Evolutionary conservation across 2,329 filamentous ascomycete genomes (phyloP), one percentile per base, ranked within the genome.

Genomic region (Madurella fahalii): DNA sequence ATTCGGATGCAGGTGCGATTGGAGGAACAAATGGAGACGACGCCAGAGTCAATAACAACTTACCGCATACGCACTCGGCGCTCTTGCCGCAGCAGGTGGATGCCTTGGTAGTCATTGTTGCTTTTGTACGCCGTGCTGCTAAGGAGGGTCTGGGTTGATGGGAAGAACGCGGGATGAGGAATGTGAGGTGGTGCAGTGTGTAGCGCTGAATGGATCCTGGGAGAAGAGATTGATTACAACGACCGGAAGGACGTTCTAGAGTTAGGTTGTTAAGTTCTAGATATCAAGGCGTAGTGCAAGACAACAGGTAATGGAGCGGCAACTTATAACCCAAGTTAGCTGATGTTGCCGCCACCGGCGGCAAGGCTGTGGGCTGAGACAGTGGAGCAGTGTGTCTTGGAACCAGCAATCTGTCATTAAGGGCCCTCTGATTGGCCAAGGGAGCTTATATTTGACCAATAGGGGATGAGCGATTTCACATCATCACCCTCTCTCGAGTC

Each of bases 11-110:
- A 25, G 40, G 16, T 12, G 18, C 32, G n/a, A n/a, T n/a, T 44
- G 41, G 40, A 5, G 43, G 37, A 34, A 20, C 15, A n/a, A 30
- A 42, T 25, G 17, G 37, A 40, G 12, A 18, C 20, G 32, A 25
- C 15, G 37, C 30, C n/a, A 51, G 50, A 31, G 15, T 30, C 15
- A 43, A 39, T 30, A 18, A 16, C 5, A 52, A 73, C 80, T 63
- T 77, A 83, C 80, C 81, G 69, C 81, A 84, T 64, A 80, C 72
- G 65, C 81, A 84, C 61, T 77, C 74, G 50, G 70, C 67, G 66
- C 74, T 76, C 69, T 79, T 77, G 69, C 77, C 75, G 71, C 80
- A 83, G 78, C 80, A 83, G 62, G 77, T 83, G 53, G 77, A 72
- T 20, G 71, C 63, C 63, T 71, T 68, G 51, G 69, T 63, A 65